Evolutionary conservation across 495 filamentous ascomycete species (phyloP).

Genomic region (Talaromyces wortmannii): DNA sequence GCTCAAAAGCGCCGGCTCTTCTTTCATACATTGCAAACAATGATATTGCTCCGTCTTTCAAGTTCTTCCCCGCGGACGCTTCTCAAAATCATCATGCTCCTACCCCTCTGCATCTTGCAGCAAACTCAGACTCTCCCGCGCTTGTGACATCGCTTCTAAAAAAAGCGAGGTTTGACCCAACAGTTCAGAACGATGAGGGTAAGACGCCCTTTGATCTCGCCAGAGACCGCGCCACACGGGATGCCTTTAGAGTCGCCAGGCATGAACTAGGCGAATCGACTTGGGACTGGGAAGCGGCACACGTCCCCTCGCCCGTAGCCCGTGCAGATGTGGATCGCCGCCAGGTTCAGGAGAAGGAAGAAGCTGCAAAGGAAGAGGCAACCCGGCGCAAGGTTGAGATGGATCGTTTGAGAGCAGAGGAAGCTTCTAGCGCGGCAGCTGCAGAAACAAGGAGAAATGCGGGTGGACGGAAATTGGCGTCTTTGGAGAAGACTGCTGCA

Average conservation of each 20-base stretch:
- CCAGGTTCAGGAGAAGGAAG: conserved; percentile 51
- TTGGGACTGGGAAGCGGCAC: conserved; percentile 77
- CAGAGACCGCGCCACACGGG: conserved; percentile 78
- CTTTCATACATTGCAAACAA: conserved; percentile 77
- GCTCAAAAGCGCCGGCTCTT: conserved; percentile 81
- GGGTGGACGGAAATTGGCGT: conserved; percentile 43
- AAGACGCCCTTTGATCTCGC: conserved; percentile 80
- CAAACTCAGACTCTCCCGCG: conserved; percentile 65
- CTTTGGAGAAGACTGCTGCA: conserved; percentile 56
- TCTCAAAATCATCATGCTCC: conserved; percentile 78
- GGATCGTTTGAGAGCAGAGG: conserved; percentile 61
- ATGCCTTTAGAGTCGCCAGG: conserved; percentile 86
- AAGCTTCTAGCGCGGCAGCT: conserved; percentile 40
- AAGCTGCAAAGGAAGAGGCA: conserved; percentile 48
- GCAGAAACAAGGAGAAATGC: conserved; percentile 25
- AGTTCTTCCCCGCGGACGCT: conserved; percentile 61
- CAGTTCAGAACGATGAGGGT: conserved; percentile 53
- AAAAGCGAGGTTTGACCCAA: conserved; percentile 71
- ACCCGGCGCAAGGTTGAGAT: conserved; percentile 54
- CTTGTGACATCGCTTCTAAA: conserved; percentile 70
- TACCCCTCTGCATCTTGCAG: conserved; percentile 78
- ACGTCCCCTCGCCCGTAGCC: conserved; percentile 62
- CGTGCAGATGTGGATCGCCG: conserved; percentile 62
- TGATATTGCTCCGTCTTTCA: conserved; percentile 58
- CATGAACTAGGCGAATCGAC: conserved; percentile 65